These are phyloP conservation scores for Sarcomyxa edulis DNA, from an alignment of 768 basidiomycete genomes.

Conservation along the genomic window DNA sequence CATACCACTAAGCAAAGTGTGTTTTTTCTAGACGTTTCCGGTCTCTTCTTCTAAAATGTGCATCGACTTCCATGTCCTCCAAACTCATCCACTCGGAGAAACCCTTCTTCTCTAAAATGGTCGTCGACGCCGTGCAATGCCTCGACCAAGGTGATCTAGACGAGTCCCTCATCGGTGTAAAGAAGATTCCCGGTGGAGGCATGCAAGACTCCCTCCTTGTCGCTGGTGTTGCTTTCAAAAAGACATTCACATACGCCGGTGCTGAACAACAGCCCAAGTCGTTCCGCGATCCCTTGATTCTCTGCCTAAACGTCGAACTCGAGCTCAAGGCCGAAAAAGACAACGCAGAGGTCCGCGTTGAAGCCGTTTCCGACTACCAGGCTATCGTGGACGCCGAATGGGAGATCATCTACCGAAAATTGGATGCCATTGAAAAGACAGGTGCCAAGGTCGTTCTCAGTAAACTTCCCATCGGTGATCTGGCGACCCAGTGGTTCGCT, in stretches of 20 bases:
- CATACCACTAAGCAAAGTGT: conserved; percentile 11
- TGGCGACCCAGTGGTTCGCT: conserved; percentile 99
- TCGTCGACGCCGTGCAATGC: conserved; percentile 92
- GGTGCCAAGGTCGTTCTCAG: conserved; percentile 97
- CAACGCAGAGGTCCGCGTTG: conserved; percentile 97
- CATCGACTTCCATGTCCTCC: conserved; percentile 99
- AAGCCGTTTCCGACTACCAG: conserved; percentile 96
- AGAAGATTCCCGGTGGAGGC: conserved; percentile 96
- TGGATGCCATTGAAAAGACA: conserved; percentile 92
- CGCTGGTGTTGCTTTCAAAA: conserved; percentile 94
- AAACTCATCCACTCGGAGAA: conserved; percentile 99
- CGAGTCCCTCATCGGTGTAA: conserved; percentile 93
- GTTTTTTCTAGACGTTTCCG: conserved; percentile 69
- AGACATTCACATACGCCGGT: conserved; percentile 98
- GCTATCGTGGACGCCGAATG: conserved; percentile 99
- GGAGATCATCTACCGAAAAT: conserved; percentile 98
- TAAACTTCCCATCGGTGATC: conserved; percentile 96
- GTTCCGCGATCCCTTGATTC: conserved; percentile 82
- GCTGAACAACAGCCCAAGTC: conserved; percentile 98
- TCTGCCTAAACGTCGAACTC: conserved; percentile 95
- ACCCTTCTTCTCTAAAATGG: conserved; percentile 98
- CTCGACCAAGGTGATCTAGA: conserved; percentile 93
- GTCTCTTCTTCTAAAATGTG: conserved; percentile 91
- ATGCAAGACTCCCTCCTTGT: conserved; percentile 94
- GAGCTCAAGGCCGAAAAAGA: conserved; percentile 99